These are phyloP conservation scores for Verticillium dahliae DNA, from an alignment of 2,329 filamentous ascomycete genomes.

Conservation along the genomic window DNA sequence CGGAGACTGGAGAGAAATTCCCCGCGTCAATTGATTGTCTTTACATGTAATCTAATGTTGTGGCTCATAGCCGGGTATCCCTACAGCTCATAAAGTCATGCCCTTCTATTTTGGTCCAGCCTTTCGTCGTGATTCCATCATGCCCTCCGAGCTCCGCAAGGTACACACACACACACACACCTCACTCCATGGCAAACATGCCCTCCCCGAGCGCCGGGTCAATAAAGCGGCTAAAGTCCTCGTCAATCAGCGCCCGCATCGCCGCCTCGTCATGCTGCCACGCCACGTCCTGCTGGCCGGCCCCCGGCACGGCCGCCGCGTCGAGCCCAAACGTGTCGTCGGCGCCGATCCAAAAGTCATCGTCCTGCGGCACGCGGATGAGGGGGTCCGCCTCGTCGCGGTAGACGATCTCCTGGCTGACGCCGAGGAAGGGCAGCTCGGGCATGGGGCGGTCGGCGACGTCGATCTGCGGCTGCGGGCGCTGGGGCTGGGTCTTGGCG, in stretches of 20 bases:
- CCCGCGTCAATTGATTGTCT: no score
- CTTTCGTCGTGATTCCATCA: neutral
- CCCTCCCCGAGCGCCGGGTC: conserved; percentile 9
- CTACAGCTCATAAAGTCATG: neutral
- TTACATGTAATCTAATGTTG: neutral
- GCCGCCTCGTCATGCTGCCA: conserved; percentile 38
- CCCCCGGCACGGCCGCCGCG: neutral
- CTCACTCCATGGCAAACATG: neutral
- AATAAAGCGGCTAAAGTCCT: conserved; percentile 6
- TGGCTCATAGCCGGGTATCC: conserved; percentile 2
- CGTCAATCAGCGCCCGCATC: conserved; percentile 29
- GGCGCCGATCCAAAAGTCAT: conserved; percentile 23
- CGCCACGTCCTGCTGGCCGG: conserved; percentile 22
- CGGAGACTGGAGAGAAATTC: no score
- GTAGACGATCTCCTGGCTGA: conserved; percentile 7
- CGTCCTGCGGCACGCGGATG: conserved; percentile 2
- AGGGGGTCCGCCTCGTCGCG: conserved; percentile 1
- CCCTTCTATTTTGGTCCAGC: neutral
- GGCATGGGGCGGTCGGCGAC: conserved; percentile 6
- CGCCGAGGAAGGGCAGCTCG: conserved; percentile 8
- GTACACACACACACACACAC: neutral
- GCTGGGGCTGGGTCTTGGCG: neutral
- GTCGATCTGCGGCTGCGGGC: neutral
- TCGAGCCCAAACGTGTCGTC: conserved; percentile 20
- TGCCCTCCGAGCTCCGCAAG: neutral